Conservation (phyloP, 2,329 filamentous ascomycete genomes). For the Fusarium torreyae region DNA sequence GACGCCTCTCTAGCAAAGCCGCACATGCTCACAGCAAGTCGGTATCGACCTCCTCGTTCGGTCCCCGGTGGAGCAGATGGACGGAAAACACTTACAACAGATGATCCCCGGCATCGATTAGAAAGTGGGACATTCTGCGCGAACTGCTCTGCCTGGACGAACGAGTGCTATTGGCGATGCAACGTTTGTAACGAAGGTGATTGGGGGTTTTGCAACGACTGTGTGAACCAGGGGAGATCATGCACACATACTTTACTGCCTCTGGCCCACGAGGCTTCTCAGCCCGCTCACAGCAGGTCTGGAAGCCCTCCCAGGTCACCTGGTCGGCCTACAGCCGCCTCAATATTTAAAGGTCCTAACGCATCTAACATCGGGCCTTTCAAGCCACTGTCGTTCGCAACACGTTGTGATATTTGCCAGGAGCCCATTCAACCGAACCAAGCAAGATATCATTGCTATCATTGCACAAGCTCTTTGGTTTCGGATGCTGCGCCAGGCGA, state of each 20-base stretch:
- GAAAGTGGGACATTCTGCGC: constrained; percentile 90
- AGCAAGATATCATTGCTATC: constrained; percentile 84
- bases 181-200: constrained; percentile 89
- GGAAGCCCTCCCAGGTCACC: constrained; percentile 59
- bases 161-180: constrained; percentile 93
- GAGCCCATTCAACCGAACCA: constrained; percentile 78
- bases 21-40: constrained; percentile 72
- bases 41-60: constrained; percentile 67
- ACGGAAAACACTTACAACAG: constrained; percentile 71
- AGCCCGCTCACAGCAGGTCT: constrained; percentile 55
- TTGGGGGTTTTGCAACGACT: constrained; percentile 93
- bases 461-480: constrained; percentile 72
- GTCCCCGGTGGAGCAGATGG: constrained; percentile 68
- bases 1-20: constrained; percentile 62
- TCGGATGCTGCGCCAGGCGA: constrained; percentile 73
- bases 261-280: constrained; percentile 71
- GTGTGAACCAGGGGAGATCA: constrained; percentile 84
- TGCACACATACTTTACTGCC: constrained; percentile 89
- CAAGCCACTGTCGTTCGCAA: constrained; percentile 79
- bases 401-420: constrained; percentile 84
- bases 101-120: constrained; percentile 77
- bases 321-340: constrained; percentile 64
- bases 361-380: constrained; percentile 68
- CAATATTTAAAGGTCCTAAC: constrained; percentile 64
- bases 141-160: constrained; percentile 79